These are phyloP conservation scores for Arachis hypogaea DNA, from an alignment of 306 rosid species.

Conservation along the genomic window DNA sequence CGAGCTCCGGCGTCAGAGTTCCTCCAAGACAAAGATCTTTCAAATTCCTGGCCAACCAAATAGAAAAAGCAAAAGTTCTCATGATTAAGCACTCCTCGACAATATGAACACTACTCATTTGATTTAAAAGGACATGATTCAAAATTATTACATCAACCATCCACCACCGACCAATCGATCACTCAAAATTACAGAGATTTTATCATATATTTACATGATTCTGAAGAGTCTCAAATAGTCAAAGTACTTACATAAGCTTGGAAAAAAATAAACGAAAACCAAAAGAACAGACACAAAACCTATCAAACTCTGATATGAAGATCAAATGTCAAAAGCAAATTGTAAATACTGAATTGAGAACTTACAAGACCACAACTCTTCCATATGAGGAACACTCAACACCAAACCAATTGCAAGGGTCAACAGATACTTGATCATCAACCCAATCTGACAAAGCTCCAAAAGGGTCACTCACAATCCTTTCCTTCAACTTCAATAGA, in stretches of 20 bases:
- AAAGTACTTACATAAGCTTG: background rate
- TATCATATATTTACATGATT: slow-evolving; percentile 4
- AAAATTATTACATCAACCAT: background rate
- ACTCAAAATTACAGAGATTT: slow-evolving; percentile 14
- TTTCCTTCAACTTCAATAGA: slow-evolving; percentile 72
- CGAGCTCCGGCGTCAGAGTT: slow-evolving; percentile 68
- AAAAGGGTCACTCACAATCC: slow-evolving; percentile 73
- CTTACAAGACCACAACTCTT: slow-evolving; percentile 76
- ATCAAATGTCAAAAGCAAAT: background rate
- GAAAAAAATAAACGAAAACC: no score
- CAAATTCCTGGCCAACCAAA: slow-evolving; percentile 62
- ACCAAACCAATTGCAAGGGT: slow-evolving; percentile 83
- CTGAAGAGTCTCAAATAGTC: background rate
- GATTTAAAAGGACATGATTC: background rate
- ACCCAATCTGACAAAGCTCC: slow-evolving; percentile 78
- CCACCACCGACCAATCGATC: background rate
- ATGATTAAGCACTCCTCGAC: slow-evolving; percentile 16
- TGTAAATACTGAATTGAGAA: slow-evolving; percentile 24
- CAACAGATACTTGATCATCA: slow-evolving; percentile 55
- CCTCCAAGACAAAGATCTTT: slow-evolving; percentile 83
- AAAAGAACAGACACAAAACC: background rate
- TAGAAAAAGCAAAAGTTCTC: background rate
- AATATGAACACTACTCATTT: slow-evolving; percentile 15
- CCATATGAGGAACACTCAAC: slow-evolving; percentile 82
- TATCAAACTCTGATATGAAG: slow-evolving; percentile 15